Evolutionary conservation across 2,329 filamentous ascomycete genomes (phyloP).

Genomic region (Microsporum ferrugineum): DNA sequence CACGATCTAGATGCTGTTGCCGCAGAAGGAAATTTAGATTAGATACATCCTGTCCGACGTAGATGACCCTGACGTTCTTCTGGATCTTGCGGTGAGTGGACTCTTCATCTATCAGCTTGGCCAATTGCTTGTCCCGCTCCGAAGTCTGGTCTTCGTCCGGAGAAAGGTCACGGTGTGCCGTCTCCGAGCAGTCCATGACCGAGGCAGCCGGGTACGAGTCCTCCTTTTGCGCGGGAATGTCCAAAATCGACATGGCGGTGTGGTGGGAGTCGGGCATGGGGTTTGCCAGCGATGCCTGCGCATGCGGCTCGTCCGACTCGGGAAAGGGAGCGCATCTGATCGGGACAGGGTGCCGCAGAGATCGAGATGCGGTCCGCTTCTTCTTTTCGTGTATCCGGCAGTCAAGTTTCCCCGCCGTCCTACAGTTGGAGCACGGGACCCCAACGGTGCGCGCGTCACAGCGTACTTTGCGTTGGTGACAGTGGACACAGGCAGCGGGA

Average conservation of each 20-base stretch:
- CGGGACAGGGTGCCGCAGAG: conserved; percentile 35
- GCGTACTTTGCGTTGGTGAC: conserved; percentile 42
- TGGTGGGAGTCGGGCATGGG: background rate
- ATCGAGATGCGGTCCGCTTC: conserved; percentile 35
- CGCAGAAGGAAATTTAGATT: conserved; percentile 46
- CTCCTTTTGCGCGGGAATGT: background rate
- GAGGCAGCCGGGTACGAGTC: background rate
- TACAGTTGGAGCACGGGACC: conserved; percentile 40
- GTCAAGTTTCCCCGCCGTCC: conserved; percentile 30
- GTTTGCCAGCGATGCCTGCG: conserved; percentile 2
- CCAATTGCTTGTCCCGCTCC: conserved; percentile 38
- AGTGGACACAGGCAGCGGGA: conserved; percentile 38
- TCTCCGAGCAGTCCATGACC: background rate
- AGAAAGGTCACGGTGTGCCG: conserved; percentile 19
- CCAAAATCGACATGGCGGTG: background rate
- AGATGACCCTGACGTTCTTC: conserved; percentile 40
- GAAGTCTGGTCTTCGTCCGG: conserved; percentile 30
- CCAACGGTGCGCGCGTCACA: conserved; percentile 41
- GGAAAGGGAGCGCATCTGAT: conserved; percentile 32
- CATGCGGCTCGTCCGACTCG: conserved; percentile 6
- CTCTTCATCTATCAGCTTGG: conserved; percentile 42
- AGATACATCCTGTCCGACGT: conserved; percentile 46
- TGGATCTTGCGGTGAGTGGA: conserved; percentile 37
- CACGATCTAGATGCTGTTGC: conserved; percentile 35
- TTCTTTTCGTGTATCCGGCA: conserved; percentile 43